These are phyloP conservation scores for Purshia tridentata DNA, from an alignment of 306 rosid genomes.

Conservation along the genomic window DNA sequence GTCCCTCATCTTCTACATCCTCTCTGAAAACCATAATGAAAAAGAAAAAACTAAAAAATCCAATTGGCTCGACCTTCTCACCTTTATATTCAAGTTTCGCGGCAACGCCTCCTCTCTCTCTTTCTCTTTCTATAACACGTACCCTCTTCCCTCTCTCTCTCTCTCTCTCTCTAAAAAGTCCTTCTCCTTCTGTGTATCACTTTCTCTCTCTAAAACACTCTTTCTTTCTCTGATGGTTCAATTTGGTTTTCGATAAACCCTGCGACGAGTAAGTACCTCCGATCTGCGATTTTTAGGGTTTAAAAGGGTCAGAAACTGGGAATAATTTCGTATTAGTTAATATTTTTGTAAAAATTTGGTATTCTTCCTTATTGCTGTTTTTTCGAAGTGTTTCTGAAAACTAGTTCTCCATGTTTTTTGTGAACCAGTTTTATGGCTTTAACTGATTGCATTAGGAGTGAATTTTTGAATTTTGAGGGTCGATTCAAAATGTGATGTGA, in stretches of 20 bases:
- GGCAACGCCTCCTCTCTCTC: slow-evolving; percentile 48
- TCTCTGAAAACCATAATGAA: slow-evolving; percentile 9
- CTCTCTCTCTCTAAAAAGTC: slow-evolving; percentile 22
- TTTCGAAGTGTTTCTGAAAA: slow-evolving; percentile 6
- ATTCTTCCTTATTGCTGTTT: neutral
- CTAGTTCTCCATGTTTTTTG: neutral
- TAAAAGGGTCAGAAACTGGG: neutral
- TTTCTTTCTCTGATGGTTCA: slow-evolving; percentile 16
- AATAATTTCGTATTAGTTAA: neutral
- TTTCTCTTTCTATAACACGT: slow-evolving; percentile 7
- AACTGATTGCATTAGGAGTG: neutral
- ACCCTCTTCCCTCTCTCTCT: slow-evolving; percentile 12
- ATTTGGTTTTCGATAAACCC: slow-evolving; percentile 36
- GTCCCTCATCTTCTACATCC: slow-evolving; percentile 33
- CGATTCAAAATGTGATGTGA: slow-evolving; percentile 17
- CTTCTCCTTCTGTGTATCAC: slow-evolving; percentile 24
- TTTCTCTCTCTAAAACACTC: slow-evolving; percentile 18
- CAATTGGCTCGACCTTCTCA: slow-evolving; percentile 31
- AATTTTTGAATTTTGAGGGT: neutral
- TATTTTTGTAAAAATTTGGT: neutral
- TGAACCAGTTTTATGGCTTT: no score
- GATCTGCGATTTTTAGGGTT: slow-evolving; percentile 62
- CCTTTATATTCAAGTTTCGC: slow-evolving; percentile 76
- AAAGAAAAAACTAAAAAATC: slow-evolving; percentile 5
- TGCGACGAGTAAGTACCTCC: slow-evolving; percentile 39